A percentile compares a stretch with the other conserved stretches of the same genome.
phyloP scores from a whole-genome alignment of 2,329 filamentous ascomycete genomes.

The Paraconiothyrium brasiliense region DNA sequence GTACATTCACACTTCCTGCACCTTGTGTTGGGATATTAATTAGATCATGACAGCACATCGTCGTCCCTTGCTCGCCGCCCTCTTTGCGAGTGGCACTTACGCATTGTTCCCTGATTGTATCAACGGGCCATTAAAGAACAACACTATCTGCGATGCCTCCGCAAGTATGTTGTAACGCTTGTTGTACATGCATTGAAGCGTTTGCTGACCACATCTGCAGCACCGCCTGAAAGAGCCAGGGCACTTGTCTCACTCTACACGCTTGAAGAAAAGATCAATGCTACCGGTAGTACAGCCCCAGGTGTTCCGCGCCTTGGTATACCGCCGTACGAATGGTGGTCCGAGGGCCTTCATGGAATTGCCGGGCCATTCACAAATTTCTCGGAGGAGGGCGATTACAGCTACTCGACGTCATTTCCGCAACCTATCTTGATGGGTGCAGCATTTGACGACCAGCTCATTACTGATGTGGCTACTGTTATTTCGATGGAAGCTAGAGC shows the following conservation, averaged over 20 bases:
- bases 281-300: constrained; percentile 57
- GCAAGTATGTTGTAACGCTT: constrained; percentile 32
- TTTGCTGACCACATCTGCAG: constrained; percentile 22
- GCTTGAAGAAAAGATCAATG: constrained; percentile 60
- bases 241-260: constrained; percentile 38
- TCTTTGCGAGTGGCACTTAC: constrained; percentile 24
- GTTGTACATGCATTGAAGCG: background rate
- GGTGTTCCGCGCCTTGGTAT: constrained; percentile 61
- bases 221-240: constrained; percentile 36
- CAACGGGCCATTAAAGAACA: constrained; percentile 60
- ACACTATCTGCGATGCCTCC: constrained; percentile 61
- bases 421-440: constrained; percentile 71
- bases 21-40: no score
- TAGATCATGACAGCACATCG: constrained; percentile 11
- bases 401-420: constrained; percentile 72
- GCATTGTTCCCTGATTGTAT: constrained; percentile 61
- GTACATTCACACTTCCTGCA: background rate
- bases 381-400: constrained; percentile 63
- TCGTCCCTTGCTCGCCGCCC: constrained; percentile 12
- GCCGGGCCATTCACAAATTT: constrained; percentile 67
- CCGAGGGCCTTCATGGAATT: constrained; percentile 68
- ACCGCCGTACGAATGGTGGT: constrained; percentile 64
- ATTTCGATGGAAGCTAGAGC: constrained; percentile 70
- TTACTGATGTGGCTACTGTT: constrained; percentile 65
- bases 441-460: constrained; percentile 70